Base-by-base conservation (phyloP, 805 yeast genomes). In the Lipomyces yamadae region DNA sequence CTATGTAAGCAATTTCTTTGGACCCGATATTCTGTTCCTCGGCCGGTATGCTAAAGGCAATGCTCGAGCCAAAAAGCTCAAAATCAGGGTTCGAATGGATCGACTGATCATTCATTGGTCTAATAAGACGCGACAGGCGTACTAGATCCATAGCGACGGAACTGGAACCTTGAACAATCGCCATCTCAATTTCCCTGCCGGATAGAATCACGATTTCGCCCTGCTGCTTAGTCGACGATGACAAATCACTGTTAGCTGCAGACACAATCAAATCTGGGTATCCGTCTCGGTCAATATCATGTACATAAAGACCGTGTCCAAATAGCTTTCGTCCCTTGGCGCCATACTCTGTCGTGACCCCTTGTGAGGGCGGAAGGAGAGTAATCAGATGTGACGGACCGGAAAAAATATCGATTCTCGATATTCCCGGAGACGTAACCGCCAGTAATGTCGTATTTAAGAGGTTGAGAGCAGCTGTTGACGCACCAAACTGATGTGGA, bases 351-450 rank as follows among this genome's bases (percentile, higher is more conserved):
- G 72, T 59, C 8, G 73, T 58, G 7, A 82, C 66, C 30, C 68
- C 64, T 32, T 69, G 24, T 61, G 78, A 78, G 37, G 34, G 58
- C 13, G 78, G 75, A 1, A 72, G 78, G 18, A 78, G 70, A 48
- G 75, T 48, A 33, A 68, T 6, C 11, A 66, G 34, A 32, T 33
- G 61, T 24, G 39, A 62, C 53, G 68, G 2, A 70, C 66, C 34
- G 73, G 70, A 13, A 72, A 70, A 66, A 76, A 84, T 5, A 58
- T 80, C 79, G 0, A 87, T 59, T 0, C 72, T 67, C 3, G 87
- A 84, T 0, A 73, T 53, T 0, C 90, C 90, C 0, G 90, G 89
- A 61, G 83, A 81, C 0, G 85, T 74, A 3, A 85, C 79, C 0
- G 82, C 79, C 6, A 86, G 73, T 59, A 80, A 78, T 8, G 81